A percentile compares a stretch with the other conserved stretches of the same genome.
phyloP scores from a whole-genome alignment of 2,329 filamentous ascomycete species.

The Fusarium pseudocircinatum region DNA sequence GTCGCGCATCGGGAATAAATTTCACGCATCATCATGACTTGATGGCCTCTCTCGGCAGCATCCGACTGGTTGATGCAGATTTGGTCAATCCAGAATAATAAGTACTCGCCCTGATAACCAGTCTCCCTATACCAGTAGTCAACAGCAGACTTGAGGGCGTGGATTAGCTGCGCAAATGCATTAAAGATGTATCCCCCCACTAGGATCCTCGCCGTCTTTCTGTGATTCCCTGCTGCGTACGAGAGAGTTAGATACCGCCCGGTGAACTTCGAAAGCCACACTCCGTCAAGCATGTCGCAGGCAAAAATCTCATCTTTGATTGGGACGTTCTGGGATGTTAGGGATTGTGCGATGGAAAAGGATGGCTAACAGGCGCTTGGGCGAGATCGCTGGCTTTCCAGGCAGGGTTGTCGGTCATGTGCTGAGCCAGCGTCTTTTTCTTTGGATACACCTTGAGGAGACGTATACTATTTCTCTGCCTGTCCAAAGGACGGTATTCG shows the following conservation, averaged over 20 bases:
- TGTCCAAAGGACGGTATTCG: not conserved
- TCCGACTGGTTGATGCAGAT: not conserved
- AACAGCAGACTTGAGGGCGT: not conserved
- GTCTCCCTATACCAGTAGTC: fast-evolving
- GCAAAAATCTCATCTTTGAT: fast-evolving
- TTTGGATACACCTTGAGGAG: not conserved
- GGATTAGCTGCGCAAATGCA: not conserved
- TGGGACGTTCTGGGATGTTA: not conserved
- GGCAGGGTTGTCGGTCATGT: not conserved
- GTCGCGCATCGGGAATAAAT: not conserved
- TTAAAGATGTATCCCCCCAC: not conserved
- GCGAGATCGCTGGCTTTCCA: not conserved
- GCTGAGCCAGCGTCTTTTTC: not conserved
- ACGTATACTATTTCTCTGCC: not conserved
- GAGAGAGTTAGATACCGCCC: not conserved
- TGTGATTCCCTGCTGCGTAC: not conserved
- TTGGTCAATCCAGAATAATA: not conserved
- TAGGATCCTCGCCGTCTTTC: not conserved
- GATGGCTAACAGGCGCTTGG: not conserved
- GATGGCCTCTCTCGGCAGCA: not conserved
- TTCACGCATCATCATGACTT: not conserved
- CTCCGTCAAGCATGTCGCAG: not conserved
- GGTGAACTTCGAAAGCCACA: not conserved
- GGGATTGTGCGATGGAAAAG: no score
- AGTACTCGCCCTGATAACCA: not conserved